Percentiles rank a stretch among this genome's conserved stretches.
Evolutionary conservation across 139 green algal species (phyloP).

Genomic region (Chlorella sorokiniana): DNA sequence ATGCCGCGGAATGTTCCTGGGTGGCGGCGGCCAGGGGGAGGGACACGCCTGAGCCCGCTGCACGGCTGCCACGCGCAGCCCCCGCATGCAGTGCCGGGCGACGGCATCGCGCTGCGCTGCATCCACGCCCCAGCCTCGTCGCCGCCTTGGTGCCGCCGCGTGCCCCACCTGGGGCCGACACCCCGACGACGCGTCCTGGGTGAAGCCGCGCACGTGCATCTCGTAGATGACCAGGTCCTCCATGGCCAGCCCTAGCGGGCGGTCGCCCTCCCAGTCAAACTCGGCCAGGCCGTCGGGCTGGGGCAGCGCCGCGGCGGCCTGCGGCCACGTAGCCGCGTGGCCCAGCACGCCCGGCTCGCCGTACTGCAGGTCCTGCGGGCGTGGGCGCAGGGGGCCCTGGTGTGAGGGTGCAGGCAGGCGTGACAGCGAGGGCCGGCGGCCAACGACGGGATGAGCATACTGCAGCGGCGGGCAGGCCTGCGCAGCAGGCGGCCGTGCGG

Average conservation of each 20-base stretch:
- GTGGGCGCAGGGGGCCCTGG: background rate
- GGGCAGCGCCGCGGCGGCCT: constrained; percentile 71
- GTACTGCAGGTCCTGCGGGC: constrained; percentile 63
- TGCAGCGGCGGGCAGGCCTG: background rate
- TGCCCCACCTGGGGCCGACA: constrained; percentile 54
- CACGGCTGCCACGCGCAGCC: too few species aligned
- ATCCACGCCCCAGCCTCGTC: background rate
- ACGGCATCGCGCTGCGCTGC: too few species aligned
- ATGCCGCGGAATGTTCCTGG: constrained; percentile 89
- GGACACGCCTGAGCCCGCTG: too few species aligned
- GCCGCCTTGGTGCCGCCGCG: background rate
- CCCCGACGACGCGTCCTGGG: constrained; percentile 63
- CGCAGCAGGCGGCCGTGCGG: background rate
- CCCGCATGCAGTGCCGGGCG: too few species aligned
- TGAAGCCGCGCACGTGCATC: constrained; percentile 97
- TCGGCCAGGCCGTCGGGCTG: constrained; percentile 16
- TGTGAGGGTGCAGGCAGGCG: background rate
- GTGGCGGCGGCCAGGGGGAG: background rate
- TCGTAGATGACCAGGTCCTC: constrained; percentile 97
- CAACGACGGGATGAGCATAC: background rate
- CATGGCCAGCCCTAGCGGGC: constrained; percentile 74
- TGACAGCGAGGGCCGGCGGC: background rate
- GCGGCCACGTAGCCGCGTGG: constrained; percentile 79
- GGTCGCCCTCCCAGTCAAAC: constrained; percentile 91
- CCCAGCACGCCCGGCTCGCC: constrained; percentile 52